Conservation (phyloP, 345 rosid genomes). For the Microcos paniculata region DNA sequence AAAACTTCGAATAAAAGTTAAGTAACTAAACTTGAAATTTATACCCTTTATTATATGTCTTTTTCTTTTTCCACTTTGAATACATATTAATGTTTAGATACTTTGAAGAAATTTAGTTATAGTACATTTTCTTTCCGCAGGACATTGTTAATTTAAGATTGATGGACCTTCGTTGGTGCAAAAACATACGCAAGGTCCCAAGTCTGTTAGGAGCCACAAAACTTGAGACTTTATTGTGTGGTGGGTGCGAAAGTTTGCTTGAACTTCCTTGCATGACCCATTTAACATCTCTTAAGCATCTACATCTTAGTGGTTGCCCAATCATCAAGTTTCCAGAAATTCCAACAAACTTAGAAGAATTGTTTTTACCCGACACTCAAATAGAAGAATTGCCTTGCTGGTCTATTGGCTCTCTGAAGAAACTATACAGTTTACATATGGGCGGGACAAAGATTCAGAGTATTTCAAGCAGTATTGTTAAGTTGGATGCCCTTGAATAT, state of each 20-base stretch:
- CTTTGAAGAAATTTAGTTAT: neutral
- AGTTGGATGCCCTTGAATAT: neutral
- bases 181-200: slow-evolving; percentile 8
- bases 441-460: too few relatives aligned
- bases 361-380: neutral
- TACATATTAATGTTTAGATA: neutral
- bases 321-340: neutral
- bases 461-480: neutral
- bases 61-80: neutral
- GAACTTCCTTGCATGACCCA: slow-evolving; percentile 10
- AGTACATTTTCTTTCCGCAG: slow-evolving; percentile 12
- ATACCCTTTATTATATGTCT: too few relatives aligned
- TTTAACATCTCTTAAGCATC: neutral
- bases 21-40: too few relatives aligned
- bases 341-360: neutral
- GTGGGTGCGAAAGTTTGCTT: slow-evolving; percentile 24
- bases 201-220: slow-evolving; percentile 23
- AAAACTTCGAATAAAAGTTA: too few relatives aligned
- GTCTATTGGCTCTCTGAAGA: neutral
- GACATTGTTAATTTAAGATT: slow-evolving; percentile 25
- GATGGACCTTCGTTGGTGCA: slow-evolving; percentile 24
- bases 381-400: neutral
- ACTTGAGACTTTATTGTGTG: slow-evolving; percentile 22
- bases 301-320: neutral
- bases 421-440: neutral